Evolutionary conservation across 495 filamentous ascomycete species (phyloP).

Genomic region (Aspergillus nidulans): DNA sequence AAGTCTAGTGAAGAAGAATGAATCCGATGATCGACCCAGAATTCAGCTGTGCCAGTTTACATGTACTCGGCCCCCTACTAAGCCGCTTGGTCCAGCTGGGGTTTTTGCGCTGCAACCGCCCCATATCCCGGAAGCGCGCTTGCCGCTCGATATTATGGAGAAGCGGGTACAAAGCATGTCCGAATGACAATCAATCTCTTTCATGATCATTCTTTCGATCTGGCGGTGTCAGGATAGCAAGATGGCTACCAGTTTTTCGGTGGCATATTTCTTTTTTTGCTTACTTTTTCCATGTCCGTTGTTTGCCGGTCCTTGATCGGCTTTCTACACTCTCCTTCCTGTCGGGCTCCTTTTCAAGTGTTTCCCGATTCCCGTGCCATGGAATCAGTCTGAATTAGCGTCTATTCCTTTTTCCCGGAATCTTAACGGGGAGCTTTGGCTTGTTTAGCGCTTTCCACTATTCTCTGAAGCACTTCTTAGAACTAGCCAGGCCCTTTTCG

Average conservation of each 20-base stretch:
- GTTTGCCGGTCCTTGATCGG: constrained; percentile 3
- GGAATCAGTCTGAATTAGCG: neutral
- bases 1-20: constrained; percentile 8
- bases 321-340: constrained; percentile 2
- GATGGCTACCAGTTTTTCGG: neutral
- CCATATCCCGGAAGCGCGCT: constrained; percentile 41
- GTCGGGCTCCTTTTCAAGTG: neutral
- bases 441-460: neutral
- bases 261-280: constrained; percentile 9
- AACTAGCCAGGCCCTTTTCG: constrained; percentile 7
- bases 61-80: neutral
- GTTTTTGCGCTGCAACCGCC: constrained; percentile 40
- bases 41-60: constrained; percentile 1
- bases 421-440: constrained; percentile 3
- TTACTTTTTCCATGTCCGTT: constrained; percentile 3
- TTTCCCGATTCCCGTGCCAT: constrained; percentile 11
- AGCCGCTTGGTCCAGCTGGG: constrained; percentile 21
- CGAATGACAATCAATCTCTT: neutral
- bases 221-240: constrained; percentile 15
- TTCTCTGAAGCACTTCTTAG: neutral
- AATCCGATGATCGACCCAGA: constrained; percentile 18
- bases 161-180: neutral
- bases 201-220: constrained; percentile 2
- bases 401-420: constrained; percentile 5
- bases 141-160: constrained; percentile 29